These are phyloP conservation scores for Umbelopsis vinacea DNA, from an alignment of 192 early-diverging fungal species.

Conservation along the genomic window DNA sequence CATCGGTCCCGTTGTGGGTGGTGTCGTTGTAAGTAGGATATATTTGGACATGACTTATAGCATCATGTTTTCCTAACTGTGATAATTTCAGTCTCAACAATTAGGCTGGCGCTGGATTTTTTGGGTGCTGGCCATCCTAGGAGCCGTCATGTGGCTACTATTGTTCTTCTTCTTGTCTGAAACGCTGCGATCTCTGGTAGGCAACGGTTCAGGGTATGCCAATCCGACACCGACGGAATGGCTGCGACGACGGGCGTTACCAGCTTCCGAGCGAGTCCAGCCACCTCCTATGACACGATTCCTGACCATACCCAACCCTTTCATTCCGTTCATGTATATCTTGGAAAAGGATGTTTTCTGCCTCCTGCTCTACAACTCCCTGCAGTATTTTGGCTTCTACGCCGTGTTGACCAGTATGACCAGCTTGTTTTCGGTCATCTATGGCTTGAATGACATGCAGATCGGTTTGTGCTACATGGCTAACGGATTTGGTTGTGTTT, in stretches of 20 bases:
- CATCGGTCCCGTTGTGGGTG: constrained; percentile 3
- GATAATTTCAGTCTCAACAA: constrained; percentile 3
- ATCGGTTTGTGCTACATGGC: constrained; percentile 51
- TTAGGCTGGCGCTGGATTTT: constrained; percentile 39
- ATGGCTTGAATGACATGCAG: constrained; percentile 39
- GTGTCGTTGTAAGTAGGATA: neutral
- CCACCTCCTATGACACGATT: constrained; percentile 42
- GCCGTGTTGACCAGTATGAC: constrained; percentile 44
- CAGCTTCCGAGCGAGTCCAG: neutral
- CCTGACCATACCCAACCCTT: constrained; percentile 34
- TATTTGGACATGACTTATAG: neutral
- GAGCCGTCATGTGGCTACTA: constrained; percentile 22
- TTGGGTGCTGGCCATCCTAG: constrained; percentile 44
- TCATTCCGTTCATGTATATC: constrained; percentile 40
- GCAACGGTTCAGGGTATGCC: constrained; percentile 40
- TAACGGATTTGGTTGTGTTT: constrained; percentile 46
- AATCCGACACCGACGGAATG: constrained; percentile 41
- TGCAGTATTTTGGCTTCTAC: constrained; percentile 43
- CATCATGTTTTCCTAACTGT: neutral
- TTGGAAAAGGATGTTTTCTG: constrained; percentile 36
- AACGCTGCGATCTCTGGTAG: constrained; percentile 47
- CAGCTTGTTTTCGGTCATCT: constrained; percentile 36
- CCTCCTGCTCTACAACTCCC: constrained; percentile 42
- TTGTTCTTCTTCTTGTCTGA: constrained; percentile 49
- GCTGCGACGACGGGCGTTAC: constrained; percentile 1